Percentiles rank a stretch among this genome's conserved stretches.
Conservation (phyloP, 2,329 filamentous ascomycete genomes). For the Pseudopithomyces chartarum region DNA sequence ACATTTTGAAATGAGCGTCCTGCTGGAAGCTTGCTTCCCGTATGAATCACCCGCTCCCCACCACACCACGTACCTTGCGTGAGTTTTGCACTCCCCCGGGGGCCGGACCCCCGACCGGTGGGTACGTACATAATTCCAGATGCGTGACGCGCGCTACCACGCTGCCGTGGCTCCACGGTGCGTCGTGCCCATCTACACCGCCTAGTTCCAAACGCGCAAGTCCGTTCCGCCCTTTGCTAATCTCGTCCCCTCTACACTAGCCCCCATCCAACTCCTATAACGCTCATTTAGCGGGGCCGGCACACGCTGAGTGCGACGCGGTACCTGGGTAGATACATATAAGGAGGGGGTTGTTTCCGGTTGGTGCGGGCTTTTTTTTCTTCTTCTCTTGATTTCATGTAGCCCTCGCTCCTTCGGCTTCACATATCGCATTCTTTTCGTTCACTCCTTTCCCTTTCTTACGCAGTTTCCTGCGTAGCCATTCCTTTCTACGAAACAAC, state of each 20-base stretch:
- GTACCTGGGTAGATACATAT: neutral
- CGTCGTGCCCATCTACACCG: neutral
- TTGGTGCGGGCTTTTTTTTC: neutral
- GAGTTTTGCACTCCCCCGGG: neutral
- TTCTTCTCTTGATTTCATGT: neutral
- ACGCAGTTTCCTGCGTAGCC: constrained; percentile 13
- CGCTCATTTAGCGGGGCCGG: neutral
- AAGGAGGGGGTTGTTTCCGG: neutral
- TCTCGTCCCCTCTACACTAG: constrained; percentile 1
- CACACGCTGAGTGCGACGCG: too few species aligned
- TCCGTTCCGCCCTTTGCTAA: constrained; percentile 7
- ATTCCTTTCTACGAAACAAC: constrained; percentile 7
- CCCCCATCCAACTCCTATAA: neutral
- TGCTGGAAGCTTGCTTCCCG: neutral
- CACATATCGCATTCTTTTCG: neutral
- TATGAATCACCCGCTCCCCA: neutral
- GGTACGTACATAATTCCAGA: too few species aligned
- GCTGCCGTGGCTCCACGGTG: neutral
- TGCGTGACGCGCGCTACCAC: constrained; percentile 2
- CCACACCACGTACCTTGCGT: neutral
- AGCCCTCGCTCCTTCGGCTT: constrained; percentile 1
- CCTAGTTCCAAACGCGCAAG: neutral
- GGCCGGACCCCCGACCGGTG: constrained; percentile 2
- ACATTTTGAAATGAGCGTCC: neutral
- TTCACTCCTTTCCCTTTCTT: constrained; percentile 3